Evolutionary conservation across 805 yeast genomes (phyloP).

Genomic region (Candida berthetii): DNA sequence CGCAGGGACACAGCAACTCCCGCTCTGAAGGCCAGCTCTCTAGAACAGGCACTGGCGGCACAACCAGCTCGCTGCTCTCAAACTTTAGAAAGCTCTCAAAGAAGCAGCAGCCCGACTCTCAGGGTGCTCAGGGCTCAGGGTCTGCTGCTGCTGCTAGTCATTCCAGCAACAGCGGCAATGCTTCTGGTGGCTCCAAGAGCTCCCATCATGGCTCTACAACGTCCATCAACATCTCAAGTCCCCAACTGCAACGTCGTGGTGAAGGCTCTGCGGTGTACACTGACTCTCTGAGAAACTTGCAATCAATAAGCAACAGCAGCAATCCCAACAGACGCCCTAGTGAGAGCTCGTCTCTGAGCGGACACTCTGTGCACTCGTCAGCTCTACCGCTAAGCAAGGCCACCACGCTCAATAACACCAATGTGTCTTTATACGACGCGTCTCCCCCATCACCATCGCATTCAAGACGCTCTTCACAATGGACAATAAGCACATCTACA

Average conservation of each 20-base stretch:
- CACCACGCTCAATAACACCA: constrained; percentile 17
- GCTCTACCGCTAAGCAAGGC: constrained; percentile 18
- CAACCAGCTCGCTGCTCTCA: constrained; percentile 18
- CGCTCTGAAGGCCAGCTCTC: background rate
- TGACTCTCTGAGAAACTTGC: background rate
- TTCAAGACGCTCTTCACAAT: constrained; percentile 21
- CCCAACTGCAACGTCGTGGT: constrained; percentile 12
- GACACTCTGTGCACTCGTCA: constrained; percentile 15
- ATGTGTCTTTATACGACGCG: constrained; percentile 12
- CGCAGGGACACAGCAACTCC: background rate
- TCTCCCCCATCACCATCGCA: constrained; percentile 17
- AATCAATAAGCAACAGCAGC: constrained; percentile 1
- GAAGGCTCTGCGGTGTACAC: background rate
- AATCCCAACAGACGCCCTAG: constrained; percentile 16
- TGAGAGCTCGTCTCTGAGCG: constrained; percentile 8
- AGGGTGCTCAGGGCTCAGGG: background rate
- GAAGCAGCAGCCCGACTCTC: constrained; percentile 1
- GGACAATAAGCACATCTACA: constrained; percentile 6
- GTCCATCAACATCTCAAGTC: constrained; percentile 17
- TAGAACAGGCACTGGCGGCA: constrained; percentile 5
- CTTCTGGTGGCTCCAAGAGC: constrained; percentile 6
- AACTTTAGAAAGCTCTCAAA: constrained; percentile 21
- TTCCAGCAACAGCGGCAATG: background rate
- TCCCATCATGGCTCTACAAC: too few species aligned
- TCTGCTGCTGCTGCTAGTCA: background rate